phyloP scores from a whole-genome alignment of 2,329 filamentous ascomycete genomes.

The Fusarium haematococcum region DNA sequence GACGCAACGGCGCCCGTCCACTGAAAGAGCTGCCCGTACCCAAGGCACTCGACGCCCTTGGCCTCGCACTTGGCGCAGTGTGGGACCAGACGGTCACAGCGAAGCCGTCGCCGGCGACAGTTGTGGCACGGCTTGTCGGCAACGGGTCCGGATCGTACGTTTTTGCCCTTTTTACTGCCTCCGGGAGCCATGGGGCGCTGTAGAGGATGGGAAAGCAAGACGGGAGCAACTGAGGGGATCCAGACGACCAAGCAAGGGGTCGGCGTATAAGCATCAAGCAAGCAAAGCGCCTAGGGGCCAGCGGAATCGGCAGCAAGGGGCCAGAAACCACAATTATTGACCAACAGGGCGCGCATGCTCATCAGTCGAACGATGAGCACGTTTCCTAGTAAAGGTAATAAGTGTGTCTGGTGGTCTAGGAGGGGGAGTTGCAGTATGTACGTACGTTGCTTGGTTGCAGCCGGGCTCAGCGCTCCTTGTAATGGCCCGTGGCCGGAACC shows the following conservation, averaged over 20 bases:
- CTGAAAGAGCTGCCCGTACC: conserved; percentile 64
- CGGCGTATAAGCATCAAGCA: conserved; percentile 27
- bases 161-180: conserved; percentile 39
- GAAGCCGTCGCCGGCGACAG: conserved; percentile 64
- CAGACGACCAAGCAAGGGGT: conserved; percentile 24
- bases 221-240: conserved; percentile 12
- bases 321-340: conserved; percentile 36
- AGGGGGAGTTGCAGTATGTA: neutral
- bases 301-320: conserved; percentile 30
- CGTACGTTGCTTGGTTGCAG: conserved; percentile 3
- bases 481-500: conserved; percentile 21
- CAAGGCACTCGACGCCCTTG: conserved; percentile 63
- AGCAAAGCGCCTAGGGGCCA: neutral
- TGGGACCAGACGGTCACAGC: conserved; percentile 64
- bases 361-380: conserved; percentile 22
- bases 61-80: conserved; percentile 64
- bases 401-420: neutral
- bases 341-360: conserved; percentile 18
- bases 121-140: conserved; percentile 61
- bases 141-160: conserved; percentile 40
- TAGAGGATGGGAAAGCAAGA: conserved; percentile 3
- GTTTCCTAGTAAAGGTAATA: neutral
- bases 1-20: conserved; percentile 63
- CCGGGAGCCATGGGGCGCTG: conserved; percentile 39
- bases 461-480: conserved; percentile 18